Percentiles rank a stretch among this genome's conserved stretches.
Evolutionary conservation across 2,329 filamentous ascomycete genomes (phyloP).

Genomic region (Emergomyces orientalis): DNA sequence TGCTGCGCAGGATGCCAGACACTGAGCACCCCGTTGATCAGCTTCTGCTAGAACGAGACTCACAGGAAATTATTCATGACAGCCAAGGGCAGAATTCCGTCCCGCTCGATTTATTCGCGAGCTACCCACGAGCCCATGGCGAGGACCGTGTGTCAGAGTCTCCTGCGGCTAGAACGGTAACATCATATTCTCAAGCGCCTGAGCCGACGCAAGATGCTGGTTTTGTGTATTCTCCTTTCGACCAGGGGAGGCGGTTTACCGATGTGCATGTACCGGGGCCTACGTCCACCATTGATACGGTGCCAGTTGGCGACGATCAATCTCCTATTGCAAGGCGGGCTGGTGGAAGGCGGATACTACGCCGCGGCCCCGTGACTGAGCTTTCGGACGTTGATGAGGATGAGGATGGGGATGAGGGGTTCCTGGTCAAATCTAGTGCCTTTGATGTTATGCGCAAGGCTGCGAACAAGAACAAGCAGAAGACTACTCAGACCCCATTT

Average conservation of each 20-base stretch:
- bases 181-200: slow-evolving; percentile 59
- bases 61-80: slow-evolving; percentile 51
- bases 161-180: slow-evolving; percentile 34
- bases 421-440: slow-evolving; percentile 42
- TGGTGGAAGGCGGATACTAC: slow-evolving; percentile 42
- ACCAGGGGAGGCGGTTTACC: slow-evolving; percentile 55
- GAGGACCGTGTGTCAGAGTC: slow-evolving; percentile 30
- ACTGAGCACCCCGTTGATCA: slow-evolving; percentile 50
- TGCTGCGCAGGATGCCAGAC: slow-evolving; percentile 44
- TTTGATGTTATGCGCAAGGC: slow-evolving; percentile 61
- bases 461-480: slow-evolving; percentile 44
- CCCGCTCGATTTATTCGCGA: slow-evolving; percentile 37
- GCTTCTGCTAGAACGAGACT: slow-evolving; percentile 51
- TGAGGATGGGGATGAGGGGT: slow-evolving; percentile 21
- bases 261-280: slow-evolving; percentile 40
- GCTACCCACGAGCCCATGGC: slow-evolving; percentile 22
- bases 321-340: slow-evolving; percentile 58
- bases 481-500: slow-evolving; percentile 42
- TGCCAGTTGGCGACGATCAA: slow-evolving; percentile 46
- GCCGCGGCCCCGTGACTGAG: slow-evolving; percentile 36
- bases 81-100: slow-evolving; percentile 43
- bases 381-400: slow-evolving; percentile 42
- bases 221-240: slow-evolving; percentile 62
- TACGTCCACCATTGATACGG: slow-evolving; percentile 61
- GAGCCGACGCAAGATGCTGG: slow-evolving; percentile 75